A percentile compares a stretch with the other conserved stretches of the same genome.
phyloP scores from a whole-genome alignment of 2,329 filamentous ascomycete genomes.

The Amauroascus verrucosus region DNA sequence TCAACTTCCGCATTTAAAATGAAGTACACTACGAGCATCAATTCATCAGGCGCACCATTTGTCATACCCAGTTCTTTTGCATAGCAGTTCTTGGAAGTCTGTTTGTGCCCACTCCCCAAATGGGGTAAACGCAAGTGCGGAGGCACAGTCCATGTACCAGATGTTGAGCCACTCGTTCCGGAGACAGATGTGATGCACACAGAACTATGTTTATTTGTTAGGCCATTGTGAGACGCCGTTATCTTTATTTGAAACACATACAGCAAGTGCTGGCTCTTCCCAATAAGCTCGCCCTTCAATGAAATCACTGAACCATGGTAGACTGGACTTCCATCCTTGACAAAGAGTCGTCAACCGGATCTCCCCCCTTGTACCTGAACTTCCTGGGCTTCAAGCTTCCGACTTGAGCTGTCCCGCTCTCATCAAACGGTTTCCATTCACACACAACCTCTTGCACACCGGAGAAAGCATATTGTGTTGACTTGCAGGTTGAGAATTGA shows the following conservation, averaged over 20 bases:
- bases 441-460: neutral
- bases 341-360: neutral
- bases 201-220: conserved; percentile 1
- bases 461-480: neutral
- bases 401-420: neutral
- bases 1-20: neutral
- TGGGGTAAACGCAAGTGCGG: neutral
- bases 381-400: neutral
- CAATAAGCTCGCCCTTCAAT: neutral
- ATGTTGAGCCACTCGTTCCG: neutral
- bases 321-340: neutral
- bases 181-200: neutral
- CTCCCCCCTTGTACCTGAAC: neutral
- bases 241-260: neutral
- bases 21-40: neutral
- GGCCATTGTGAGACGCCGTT: neutral
- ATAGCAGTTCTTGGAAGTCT: neutral
- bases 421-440: conserved; percentile 1
- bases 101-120: neutral
- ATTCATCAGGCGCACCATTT: too few relatives aligned
- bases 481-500: neutral
- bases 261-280: neutral
- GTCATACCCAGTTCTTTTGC: neutral
- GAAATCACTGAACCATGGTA: neutral
- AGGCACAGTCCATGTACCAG: neutral